Base-by-base conservation (phyloP, 169 alveolate genomes). In the Toxoplasma gondii region DNA sequence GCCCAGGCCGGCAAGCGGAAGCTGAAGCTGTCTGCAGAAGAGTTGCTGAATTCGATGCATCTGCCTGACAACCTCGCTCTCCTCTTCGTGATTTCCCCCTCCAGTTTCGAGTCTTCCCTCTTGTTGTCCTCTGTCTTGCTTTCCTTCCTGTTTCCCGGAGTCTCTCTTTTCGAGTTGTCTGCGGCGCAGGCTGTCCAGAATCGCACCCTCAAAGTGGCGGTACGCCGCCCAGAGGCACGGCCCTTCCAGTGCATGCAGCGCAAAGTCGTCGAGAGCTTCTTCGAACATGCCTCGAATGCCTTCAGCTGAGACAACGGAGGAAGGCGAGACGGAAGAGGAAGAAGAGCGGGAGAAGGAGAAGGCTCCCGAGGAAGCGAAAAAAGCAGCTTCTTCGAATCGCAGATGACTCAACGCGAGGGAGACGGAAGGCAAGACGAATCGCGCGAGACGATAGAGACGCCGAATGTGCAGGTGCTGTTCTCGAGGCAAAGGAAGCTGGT, bases 1-100 rank as follows among this genome's bases (percentile, higher is more conserved):
- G 0, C 96, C 95, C 10, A 94, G 84, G 70, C 97, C 97, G 74
- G 95, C 94, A 41, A 95, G 86, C 34, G 96, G 97, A 70, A 95
- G 82, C n/a, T 91, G 87, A 87, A 95, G 92, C 93, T 95, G 97
- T 44, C 97, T 91, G 93, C 90, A 95, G 81, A 94, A 95, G 45
- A 95, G 94, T 34, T 54, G 41, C 22, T 96, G 83, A 36, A 95
- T 93, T 43, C 93, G 80, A 39, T 91, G 92, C 22, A 94, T 90
- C 64, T 95, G 94, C 69, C 10, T 27, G 17, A 7, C 58, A 27
- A 39, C 24, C 67, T 58, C 84, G 45, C 34, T 10, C 44, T 81
- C 58, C 53, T 34, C 34, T 39, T 81, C 58, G 38, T 24, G 90
- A 31, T 82, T 49, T 43, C 39, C 39, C 29, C 41, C 67, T 49